Percentiles rank a stretch among this genome's conserved stretches.
phyloP scores from a whole-genome alignment of 2,329 filamentous ascomycete species.

The Monosporascus sp. region DNA sequence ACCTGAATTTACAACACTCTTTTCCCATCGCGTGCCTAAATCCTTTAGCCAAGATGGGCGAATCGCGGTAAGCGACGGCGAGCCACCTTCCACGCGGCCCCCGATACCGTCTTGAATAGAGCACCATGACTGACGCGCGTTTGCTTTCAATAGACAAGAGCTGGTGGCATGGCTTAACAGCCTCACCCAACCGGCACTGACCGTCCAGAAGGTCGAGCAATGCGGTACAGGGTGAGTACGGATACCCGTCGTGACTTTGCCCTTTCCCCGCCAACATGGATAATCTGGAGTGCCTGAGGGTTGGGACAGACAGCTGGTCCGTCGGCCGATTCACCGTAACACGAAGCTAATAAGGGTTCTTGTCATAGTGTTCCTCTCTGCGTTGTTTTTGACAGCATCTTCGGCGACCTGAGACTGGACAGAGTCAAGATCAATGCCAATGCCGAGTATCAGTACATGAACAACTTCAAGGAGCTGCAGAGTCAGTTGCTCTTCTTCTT shows the following conservation, averaged over 20 bases:
- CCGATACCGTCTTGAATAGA: slow-evolving; percentile 7
- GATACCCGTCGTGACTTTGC: slow-evolving; percentile 27
- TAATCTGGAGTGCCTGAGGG: too few species aligned
- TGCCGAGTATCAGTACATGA: slow-evolving; percentile 92
- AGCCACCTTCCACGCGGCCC: slow-evolving; percentile 1
- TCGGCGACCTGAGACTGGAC: slow-evolving; percentile 89
- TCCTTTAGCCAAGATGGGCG: slow-evolving; percentile 47
- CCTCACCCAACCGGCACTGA: slow-evolving; percentile 96
- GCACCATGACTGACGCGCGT: slow-evolving; percentile 1
- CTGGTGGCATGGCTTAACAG: slow-evolving; percentile 95
- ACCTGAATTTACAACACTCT: too few species aligned
- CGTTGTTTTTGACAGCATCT: slow-evolving; percentile 98
- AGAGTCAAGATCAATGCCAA: slow-evolving; percentile 98
- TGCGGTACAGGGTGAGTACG: slow-evolving; percentile 85
- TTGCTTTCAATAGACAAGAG: slow-evolving; percentile 69
- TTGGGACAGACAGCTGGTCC: too few species aligned
- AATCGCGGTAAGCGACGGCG: slow-evolving; percentile 48
- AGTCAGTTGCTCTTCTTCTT: slow-evolving; percentile 53
- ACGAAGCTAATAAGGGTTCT: slow-evolving; percentile 15
- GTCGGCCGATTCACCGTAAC: not conserved
- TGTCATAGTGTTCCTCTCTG: slow-evolving; percentile 77
- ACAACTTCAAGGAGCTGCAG: slow-evolving; percentile 97
- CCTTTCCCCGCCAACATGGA: slow-evolving; percentile 22
- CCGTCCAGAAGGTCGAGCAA: slow-evolving; percentile 98
- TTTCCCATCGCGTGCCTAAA: not conserved